A percentile compares a stretch with the other conserved stretches of the same genome.
Conservation (phyloP, 306 rosid genomes). For the Senna tora region DNA sequence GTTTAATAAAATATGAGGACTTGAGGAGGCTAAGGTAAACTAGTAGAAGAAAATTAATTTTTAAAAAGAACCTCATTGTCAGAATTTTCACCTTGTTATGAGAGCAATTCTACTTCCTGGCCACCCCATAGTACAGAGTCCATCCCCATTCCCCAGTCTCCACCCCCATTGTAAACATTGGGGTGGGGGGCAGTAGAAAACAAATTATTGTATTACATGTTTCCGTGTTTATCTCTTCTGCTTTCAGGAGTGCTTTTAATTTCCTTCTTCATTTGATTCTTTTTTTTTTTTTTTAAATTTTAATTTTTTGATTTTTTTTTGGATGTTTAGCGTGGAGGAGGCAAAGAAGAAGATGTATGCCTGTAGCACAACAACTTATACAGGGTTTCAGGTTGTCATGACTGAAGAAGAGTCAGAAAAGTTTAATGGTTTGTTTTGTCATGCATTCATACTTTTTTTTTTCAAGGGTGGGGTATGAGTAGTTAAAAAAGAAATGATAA, state of each 20-base stretch:
- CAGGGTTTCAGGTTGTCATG: conserved; percentile 82
- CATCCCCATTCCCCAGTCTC: too few relatives aligned
- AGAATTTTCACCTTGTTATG: neutral
- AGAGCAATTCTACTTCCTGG: too few relatives aligned
- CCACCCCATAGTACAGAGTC: too few relatives aligned
- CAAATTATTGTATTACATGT: neutral
- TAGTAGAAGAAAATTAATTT: neutral
- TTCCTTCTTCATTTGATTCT: neutral
- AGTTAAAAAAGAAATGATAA: neutral
- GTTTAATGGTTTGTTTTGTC: conserved; percentile 60
- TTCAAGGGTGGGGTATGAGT: neutral
- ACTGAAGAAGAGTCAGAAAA: conserved; percentile 84
- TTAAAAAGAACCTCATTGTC: neutral
- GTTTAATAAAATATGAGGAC: neutral
- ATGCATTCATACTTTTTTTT: neutral
- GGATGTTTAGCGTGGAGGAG: conserved; percentile 71
- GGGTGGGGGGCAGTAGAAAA: too few relatives aligned
- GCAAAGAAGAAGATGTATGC: conserved; percentile 88
- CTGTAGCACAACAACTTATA: conserved; percentile 82
- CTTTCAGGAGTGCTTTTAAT: neutral
- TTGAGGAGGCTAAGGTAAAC: neutral
- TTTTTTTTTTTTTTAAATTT: neutral
- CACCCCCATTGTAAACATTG: too few relatives aligned
- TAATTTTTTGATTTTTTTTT: neutral
- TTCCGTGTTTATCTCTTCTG: neutral